phyloP scores from a whole-genome alignment of 2,329 filamentous ascomycete genomes.

The Exophiala lecanii-corni region DNA sequence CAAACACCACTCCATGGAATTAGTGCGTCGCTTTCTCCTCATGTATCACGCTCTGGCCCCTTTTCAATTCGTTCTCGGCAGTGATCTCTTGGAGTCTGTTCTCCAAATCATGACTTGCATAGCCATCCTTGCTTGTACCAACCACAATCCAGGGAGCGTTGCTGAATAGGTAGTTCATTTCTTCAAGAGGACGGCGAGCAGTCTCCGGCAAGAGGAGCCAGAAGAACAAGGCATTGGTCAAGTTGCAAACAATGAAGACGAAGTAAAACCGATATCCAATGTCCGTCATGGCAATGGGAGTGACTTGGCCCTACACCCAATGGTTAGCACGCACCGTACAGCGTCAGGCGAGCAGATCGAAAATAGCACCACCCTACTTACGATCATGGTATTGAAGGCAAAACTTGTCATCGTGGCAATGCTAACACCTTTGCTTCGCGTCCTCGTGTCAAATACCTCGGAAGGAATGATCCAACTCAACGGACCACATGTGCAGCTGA shows the following conservation, averaged over 20 bases:
- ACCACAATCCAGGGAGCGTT: slow-evolving; percentile 61
- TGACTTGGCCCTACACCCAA: slow-evolving; percentile 51
- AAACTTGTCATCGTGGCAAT: slow-evolving; percentile 69
- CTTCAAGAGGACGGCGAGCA: slow-evolving; percentile 52
- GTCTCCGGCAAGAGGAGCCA: slow-evolving; percentile 65
- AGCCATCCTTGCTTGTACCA: slow-evolving; percentile 51
- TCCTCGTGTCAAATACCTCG: slow-evolving; percentile 74
- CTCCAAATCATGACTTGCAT: slow-evolving; percentile 55
- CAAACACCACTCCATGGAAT: not conserved
- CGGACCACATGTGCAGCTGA: slow-evolving; percentile 66
- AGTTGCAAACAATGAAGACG: slow-evolving; percentile 63
- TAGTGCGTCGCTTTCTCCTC: slow-evolving; percentile 16
- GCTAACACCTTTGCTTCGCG: slow-evolving; percentile 68
- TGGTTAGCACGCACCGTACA: slow-evolving; percentile 1
- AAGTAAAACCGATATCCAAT: slow-evolving; percentile 57
- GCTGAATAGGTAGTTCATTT: slow-evolving; percentile 65
- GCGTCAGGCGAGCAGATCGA: not conserved
- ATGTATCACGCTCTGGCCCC: slow-evolving; percentile 15
- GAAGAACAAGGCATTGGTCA: slow-evolving; percentile 65
- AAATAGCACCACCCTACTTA: slow-evolving; percentile 3
- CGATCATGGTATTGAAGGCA: slow-evolving; percentile 73
- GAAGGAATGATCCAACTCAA: slow-evolving; percentile 55
- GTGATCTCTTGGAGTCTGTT: slow-evolving; percentile 54
- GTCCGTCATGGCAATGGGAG: slow-evolving; percentile 54
- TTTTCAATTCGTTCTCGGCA: slow-evolving; percentile 40